Conservation (phyloP, 371 early-diverging fungal species). For the Rhizomucor pusillus region DNA sequence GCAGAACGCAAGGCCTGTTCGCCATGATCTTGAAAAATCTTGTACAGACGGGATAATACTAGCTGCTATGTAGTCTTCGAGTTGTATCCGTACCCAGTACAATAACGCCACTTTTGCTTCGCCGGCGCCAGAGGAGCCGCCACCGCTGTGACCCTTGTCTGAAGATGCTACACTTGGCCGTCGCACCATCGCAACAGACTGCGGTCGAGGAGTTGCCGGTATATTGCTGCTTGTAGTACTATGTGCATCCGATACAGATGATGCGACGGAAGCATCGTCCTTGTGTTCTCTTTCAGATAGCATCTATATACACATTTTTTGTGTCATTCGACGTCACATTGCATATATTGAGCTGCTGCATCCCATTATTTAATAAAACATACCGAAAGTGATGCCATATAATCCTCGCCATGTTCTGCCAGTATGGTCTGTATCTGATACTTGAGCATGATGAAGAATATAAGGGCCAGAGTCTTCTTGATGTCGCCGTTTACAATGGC, state of each 20-base stretch:
- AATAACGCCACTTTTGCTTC: conserved; percentile 61
- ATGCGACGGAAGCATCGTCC: neutral
- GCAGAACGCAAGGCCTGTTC: conserved; percentile 71
- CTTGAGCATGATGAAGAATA: conserved; percentile 78
- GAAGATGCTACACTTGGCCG: conserved; percentile 1
- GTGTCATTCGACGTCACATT: neutral
- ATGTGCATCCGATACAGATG: neutral
- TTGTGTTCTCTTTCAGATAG: neutral
- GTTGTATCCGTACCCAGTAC: conserved; percentile 70
- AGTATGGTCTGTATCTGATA: conserved; percentile 63
- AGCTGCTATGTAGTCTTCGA: conserved; percentile 57
- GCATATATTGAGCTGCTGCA: neutral
- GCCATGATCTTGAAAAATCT: conserved; percentile 73
- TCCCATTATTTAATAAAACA: conserved; percentile 5
- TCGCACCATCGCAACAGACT: neutral
- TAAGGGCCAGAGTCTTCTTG: conserved; percentile 83
- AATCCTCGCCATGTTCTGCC: conserved; percentile 45
- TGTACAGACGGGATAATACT: conserved; percentile 58
- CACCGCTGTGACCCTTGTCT: conserved; percentile 3
- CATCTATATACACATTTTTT: neutral
- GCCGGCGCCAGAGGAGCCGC: conserved; percentile 2
- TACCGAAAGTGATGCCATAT: conserved; percentile 29
- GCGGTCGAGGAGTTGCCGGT: conserved; percentile 11
- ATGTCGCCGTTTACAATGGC: conserved; percentile 86
- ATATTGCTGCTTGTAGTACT: neutral